A percentile compares a stretch with the other conserved stretches of the same genome.
Conservation (phyloP, 768 basidiomycete genomes). For the Tylopilus balloui region DNA sequence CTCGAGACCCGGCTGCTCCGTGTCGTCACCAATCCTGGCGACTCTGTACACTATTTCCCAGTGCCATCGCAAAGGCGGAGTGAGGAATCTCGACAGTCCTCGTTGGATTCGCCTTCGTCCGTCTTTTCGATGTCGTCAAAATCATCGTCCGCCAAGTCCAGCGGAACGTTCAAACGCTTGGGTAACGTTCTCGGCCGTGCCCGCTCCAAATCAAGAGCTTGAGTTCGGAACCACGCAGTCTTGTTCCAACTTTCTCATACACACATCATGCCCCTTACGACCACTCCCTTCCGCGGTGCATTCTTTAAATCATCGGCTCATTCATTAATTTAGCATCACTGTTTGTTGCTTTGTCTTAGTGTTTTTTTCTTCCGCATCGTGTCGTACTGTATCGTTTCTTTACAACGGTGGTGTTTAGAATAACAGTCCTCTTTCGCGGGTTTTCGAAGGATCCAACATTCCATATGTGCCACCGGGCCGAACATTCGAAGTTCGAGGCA, state of each 20-base stretch:
- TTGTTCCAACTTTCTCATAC: slow-evolving; percentile 4
- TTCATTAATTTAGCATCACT: slow-evolving; percentile 11
- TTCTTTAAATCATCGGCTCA: slow-evolving; percentile 15
- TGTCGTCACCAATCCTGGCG: slow-evolving; percentile 22
- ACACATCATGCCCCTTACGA: slow-evolving; percentile 5
- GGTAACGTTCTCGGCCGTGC: slow-evolving; percentile 18
- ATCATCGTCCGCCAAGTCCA: slow-evolving; percentile 19
- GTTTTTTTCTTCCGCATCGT: not conserved
- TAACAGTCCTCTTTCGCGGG: not conserved
- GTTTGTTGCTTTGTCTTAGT: not conserved
- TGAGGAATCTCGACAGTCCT: slow-evolving; percentile 24
- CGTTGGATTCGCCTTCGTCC: slow-evolving; percentile 29
- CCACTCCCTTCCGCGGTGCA: not conserved
- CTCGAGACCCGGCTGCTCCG: slow-evolving; percentile 29
- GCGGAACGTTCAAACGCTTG: slow-evolving; percentile 18
- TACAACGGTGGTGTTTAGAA: slow-evolving; percentile 3
- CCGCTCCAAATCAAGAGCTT: slow-evolving; percentile 21
- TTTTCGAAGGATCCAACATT: not conserved
- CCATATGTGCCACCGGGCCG: not conserved
- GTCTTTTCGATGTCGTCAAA: slow-evolving; percentile 23
- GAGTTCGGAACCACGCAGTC: slow-evolving; percentile 1
- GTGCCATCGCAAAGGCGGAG: slow-evolving; percentile 32
- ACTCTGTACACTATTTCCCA: slow-evolving; percentile 34
- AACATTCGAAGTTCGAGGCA: not conserved
- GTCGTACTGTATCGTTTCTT: slow-evolving; percentile 14